Evolutionary conservation across 2,329 filamentous ascomycete species (phyloP).

Genomic region (Phyllosticta citriasiana): DNA sequence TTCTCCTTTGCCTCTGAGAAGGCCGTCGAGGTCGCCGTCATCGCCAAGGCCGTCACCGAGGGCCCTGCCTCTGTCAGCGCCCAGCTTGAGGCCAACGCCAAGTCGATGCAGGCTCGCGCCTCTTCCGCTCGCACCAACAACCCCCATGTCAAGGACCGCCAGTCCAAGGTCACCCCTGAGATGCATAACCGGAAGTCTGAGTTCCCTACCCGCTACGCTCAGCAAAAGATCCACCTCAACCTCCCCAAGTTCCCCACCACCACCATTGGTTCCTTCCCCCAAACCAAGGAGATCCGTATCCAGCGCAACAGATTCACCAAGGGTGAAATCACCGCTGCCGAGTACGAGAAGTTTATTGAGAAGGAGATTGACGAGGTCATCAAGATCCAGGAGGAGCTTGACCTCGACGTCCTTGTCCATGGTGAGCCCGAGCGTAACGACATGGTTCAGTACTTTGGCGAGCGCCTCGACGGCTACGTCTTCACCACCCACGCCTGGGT

Average conservation of each 20-base stretch:
- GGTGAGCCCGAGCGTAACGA: slow-evolving; percentile 99
- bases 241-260: slow-evolving; percentile 97
- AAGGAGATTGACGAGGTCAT: slow-evolving; percentile 94
- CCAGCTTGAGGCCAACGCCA: slow-evolving; percentile 93
- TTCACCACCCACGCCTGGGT: slow-evolving; percentile 99
- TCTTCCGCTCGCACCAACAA: slow-evolving; percentile 94
- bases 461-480: slow-evolving; percentile 90
- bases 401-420: slow-evolving; percentile 93
- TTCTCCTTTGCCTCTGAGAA: slow-evolving; percentile 98
- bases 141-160: slow-evolving; percentile 92
- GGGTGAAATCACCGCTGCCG: slow-evolving; percentile 79
- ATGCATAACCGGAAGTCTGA: slow-evolving; percentile 89
- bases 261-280: slow-evolving; percentile 98
- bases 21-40: slow-evolving; percentile 77
- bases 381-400: slow-evolving; percentile 96
- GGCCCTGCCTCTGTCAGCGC: slow-evolving; percentile 77
- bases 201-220: slow-evolving; percentile 74
- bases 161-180: slow-evolving; percentile 71
- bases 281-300: slow-evolving; percentile 97
- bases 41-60: slow-evolving; percentile 94
- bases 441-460: slow-evolving; percentile 99
- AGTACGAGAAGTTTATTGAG: slow-evolving; percentile 99
- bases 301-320: slow-evolving; percentile 98
- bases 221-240: slow-evolving; percentile 86
- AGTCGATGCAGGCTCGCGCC: slow-evolving; percentile 82